These are phyloP conservation scores for Kwoniella dendrophila DNA, from an alignment of 768 basidiomycete species.

Conservation along the genomic window DNA sequence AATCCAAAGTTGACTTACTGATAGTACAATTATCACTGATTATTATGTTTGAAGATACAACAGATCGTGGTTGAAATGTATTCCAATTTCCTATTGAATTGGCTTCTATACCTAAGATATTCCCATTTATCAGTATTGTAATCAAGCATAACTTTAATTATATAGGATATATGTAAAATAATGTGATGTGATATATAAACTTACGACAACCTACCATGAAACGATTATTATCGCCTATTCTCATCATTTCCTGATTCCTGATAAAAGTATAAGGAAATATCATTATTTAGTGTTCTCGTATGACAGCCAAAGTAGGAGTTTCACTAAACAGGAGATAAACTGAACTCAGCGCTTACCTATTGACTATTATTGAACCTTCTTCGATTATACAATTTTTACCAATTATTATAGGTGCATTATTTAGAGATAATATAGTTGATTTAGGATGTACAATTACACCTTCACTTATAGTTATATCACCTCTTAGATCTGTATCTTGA, in stretches of 20 bases:
- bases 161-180: background rate
- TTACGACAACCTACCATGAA: slow-evolving; percentile 92
- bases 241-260: slow-evolving; percentile 75
- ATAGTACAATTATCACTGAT: slow-evolving; percentile 80
- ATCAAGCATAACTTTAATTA: slow-evolving; percentile 3
- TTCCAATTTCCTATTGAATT: slow-evolving; percentile 82
- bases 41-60: slow-evolving; percentile 79
- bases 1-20: slow-evolving; percentile 57
- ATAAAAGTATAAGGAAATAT: too few relatives aligned
- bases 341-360: too few relatives aligned
- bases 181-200: slow-evolving; percentile 56
- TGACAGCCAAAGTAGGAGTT: too few relatives aligned
- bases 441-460: slow-evolving; percentile 91
- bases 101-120: slow-evolving; percentile 73
- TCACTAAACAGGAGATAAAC: too few relatives aligned
- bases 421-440: slow-evolving; percentile 87
- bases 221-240: slow-evolving; percentile 88
- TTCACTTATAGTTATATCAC: slow-evolving; percentile 80
- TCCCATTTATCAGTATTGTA: background rate
- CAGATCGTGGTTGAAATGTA: slow-evolving; percentile 78
- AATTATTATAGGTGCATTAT: slow-evolving; percentile 86
- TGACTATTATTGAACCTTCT: slow-evolving; percentile 85
- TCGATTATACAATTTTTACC: slow-evolving; percentile 88
- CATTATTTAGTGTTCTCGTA: too few relatives aligned
- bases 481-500: slow-evolving; percentile 90